Conservation (phyloP, 768 basidiomycete species). For the Lyophyllum shimeji region DNA sequence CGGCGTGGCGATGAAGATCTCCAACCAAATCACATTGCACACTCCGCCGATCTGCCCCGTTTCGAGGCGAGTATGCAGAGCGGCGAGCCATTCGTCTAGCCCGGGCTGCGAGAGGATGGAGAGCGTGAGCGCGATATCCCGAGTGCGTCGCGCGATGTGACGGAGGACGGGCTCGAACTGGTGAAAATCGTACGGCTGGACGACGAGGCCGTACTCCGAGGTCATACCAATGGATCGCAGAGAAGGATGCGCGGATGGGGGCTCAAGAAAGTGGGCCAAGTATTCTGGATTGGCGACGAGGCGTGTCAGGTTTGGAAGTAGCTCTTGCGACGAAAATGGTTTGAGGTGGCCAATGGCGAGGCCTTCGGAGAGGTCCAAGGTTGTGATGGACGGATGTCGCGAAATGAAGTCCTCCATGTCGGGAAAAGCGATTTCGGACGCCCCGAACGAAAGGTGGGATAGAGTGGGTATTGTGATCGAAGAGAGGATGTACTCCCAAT, state of each 20-base stretch:
- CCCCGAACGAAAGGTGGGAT: slow-evolving; percentile 12
- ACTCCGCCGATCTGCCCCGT: not conserved
- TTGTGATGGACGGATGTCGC: slow-evolving; percentile 20
- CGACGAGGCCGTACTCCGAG: not conserved
- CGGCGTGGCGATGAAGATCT: not conserved
- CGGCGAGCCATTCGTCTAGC: not conserved
- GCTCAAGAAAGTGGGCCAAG: slow-evolving; percentile 10
- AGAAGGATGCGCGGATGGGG: not conserved
- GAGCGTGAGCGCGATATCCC: not conserved
- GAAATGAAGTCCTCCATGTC: slow-evolving; percentile 19
- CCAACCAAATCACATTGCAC: not conserved
- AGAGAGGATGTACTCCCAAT: slow-evolving; percentile 20
- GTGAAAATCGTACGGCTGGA: slow-evolving; percentile 6
- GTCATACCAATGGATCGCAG: not conserved
- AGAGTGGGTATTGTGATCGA: slow-evolving; percentile 14
- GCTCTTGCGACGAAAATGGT: slow-evolving; percentile 1
- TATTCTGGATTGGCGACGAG: slow-evolving; percentile 12
- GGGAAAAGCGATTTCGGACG: slow-evolving; percentile 15
- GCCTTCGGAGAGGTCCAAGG: slow-evolving; percentile 14
- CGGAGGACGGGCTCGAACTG: not conserved
- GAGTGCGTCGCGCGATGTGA: not conserved
- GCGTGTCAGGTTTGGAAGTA: slow-evolving; percentile 10
- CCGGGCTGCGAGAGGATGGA: not conserved
- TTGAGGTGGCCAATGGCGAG: slow-evolving; percentile 10
- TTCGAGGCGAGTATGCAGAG: not conserved